These are phyloP conservation scores for Vaccinium macrocarpon DNA, from an alignment of 148 eudicot species.

Conservation along the genomic window DNA sequence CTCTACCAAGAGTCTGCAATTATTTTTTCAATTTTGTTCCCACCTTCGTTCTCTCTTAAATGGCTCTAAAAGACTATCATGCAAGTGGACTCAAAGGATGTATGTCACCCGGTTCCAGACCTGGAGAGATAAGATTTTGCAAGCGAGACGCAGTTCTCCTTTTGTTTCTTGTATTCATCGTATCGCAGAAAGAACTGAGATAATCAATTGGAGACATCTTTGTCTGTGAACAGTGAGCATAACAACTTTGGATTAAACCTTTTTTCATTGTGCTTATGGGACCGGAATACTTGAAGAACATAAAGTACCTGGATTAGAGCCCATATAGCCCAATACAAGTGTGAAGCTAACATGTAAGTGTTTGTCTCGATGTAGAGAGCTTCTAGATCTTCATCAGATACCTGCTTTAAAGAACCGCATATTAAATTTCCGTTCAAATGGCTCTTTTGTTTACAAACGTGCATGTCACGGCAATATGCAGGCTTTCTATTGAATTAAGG, in stretches of 20 bases:
- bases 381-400: slow-evolving; percentile 59
- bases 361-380: slow-evolving; percentile 80
- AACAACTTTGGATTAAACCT: slow-evolving; percentile 6
- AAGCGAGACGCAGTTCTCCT: slow-evolving; percentile 45
- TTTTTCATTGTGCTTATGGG: neutral
- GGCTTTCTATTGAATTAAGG: neutral
- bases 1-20: neutral
- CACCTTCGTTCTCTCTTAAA: neutral
- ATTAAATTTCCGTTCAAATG: neutral
- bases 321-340: slow-evolving; percentile 93
- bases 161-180: slow-evolving; percentile 77
- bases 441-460: neutral
- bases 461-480: neutral
- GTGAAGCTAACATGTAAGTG: slow-evolving; percentile 83
- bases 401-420: slow-evolving; percentile 40
- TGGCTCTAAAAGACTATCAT: slow-evolving; percentile 1
- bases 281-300: neutral
- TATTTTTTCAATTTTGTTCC: neutral
- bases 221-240: slow-evolving; percentile 46
- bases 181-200: slow-evolving; percentile 70
- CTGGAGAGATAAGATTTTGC: slow-evolving; percentile 46
- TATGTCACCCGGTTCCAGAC: slow-evolving; percentile 15
- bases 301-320: slow-evolving; percentile 82
- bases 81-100: neutral
- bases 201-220: slow-evolving; percentile 93